A percentile compares a stretch with the other conserved stretches of the same genome.
These are phyloP conservation scores for Haplosporangium gracile DNA, from an alignment of 192 early-diverging fungal genomes.

Conservation along the genomic window DNA sequence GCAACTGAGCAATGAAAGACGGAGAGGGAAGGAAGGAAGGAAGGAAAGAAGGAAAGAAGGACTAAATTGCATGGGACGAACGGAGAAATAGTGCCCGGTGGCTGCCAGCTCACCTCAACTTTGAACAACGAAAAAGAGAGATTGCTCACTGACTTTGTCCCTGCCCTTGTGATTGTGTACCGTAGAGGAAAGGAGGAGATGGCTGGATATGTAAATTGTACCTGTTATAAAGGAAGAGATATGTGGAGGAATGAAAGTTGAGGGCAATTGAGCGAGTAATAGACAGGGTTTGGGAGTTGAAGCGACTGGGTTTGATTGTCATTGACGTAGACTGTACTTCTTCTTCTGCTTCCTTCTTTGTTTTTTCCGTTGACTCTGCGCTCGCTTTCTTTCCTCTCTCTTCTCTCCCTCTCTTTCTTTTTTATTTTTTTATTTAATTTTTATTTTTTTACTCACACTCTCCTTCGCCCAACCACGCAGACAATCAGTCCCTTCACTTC, in stretches of 20 bases:
- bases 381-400: no score
- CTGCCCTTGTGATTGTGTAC: conserved; percentile 2
- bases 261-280: background rate
- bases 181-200: background rate
- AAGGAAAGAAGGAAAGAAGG: background rate
- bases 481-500: no score
- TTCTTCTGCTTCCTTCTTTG: background rate
- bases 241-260: background rate
- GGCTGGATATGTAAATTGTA: no score
- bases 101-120: no score
- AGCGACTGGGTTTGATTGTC: no score
- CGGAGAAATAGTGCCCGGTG: background rate
- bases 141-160: background rate
- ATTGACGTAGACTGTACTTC: no score
- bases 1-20: background rate
- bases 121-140: no score
- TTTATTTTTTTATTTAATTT: no score
- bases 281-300: background rate
- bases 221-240: background rate
- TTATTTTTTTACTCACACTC: no score
- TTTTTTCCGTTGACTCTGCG: background rate
- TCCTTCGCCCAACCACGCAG: no score
- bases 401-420: no score
- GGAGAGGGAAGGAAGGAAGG: background rate
- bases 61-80: background rate